Percentiles rank a stretch among this genome's conserved stretches.
Conservation (phyloP, 257 asterid genomes). For the Solanum okadae region DNA sequence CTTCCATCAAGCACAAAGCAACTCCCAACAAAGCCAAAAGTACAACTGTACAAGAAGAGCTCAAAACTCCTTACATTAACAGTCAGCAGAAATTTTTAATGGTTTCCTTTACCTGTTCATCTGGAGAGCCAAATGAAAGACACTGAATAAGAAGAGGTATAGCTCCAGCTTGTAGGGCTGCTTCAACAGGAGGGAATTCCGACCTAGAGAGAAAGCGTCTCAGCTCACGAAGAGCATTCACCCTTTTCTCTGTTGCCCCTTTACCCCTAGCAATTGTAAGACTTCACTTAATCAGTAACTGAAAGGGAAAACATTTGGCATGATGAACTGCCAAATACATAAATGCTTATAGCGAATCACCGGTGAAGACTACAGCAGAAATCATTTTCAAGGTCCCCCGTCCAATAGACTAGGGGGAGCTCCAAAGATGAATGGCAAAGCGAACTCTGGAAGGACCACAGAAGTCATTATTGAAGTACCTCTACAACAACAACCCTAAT, state of each 20-base stretch:
- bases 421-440: background rate
- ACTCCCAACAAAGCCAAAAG: background rate
- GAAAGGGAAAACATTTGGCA: background rate
- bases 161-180: slow-evolving; percentile 75
- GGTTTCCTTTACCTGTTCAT: slow-evolving; percentile 99
- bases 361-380: background rate
- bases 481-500: background rate
- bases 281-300: background rate
- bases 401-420: background rate
- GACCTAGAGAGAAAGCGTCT: slow-evolving; percentile 77
- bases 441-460: background rate
- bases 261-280: slow-evolving; percentile 51
- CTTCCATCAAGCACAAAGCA: background rate
- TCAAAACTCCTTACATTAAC: too few species aligned
- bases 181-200: slow-evolving; percentile 90
- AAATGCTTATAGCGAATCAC: background rate
- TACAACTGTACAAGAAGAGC: background rate
- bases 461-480: background rate
- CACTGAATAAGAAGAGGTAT: slow-evolving; percentile 67
- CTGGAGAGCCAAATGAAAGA: slow-evolving; percentile 88
- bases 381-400: background rate
- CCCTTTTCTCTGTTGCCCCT: slow-evolving; percentile 73
- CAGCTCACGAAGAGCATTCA: slow-evolving; percentile 77
- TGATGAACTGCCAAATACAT: background rate
- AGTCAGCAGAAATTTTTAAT: too few species aligned